Evolutionary conservation across 139 green algal species (phyloP), one percentile per base, ranked within the genome.

Genomic region (Picochlorum sp.): DNA sequence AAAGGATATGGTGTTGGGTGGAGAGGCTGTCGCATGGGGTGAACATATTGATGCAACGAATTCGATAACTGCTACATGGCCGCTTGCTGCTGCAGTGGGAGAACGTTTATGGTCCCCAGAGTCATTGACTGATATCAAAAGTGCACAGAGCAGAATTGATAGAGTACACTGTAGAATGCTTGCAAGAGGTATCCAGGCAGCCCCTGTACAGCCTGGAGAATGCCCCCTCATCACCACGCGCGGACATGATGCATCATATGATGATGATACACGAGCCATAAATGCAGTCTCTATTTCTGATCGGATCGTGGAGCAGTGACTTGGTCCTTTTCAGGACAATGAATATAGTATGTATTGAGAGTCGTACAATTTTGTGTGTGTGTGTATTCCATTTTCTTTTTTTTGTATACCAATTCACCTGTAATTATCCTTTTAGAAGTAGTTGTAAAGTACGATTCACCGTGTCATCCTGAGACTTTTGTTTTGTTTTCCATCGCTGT

Each of bases 1-100:
- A 62, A 69, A 78, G 37, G 44, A 61, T 4, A 70, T 70, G 18
- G 74, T 87, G 20, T 52, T 87, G 18, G 81, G 81, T n/a, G 81
- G 81, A 23, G 73, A 82, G 54, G 81, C 79, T 3, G 81, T 68
- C 61, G 64, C 81, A 41, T 88, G 79, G 79, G 77, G 80, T 1
- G 82, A 88, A 69, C 71, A 55, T 24, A 68, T 84, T 21, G 81
- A 88, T 61, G 60, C 52, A 28, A 72, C 70, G 2, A 86, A 80
- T 78, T 73, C 80, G 11, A 50, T 67, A 7, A 26, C 47, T 9
- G 16, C 47, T 7, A 54, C 47, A 9, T 54, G 47, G 47, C 47
- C 47, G 2, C n/a, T 54, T 6, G 81, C 82, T 10, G 75, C 75
- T 13, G 82, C 82, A 6, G 68, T 84, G 0, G 81, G 73, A 13